phyloP scores from a whole-genome alignment of 2,329 filamentous ascomycete genomes.

The Epichloe scottii region DNA sequence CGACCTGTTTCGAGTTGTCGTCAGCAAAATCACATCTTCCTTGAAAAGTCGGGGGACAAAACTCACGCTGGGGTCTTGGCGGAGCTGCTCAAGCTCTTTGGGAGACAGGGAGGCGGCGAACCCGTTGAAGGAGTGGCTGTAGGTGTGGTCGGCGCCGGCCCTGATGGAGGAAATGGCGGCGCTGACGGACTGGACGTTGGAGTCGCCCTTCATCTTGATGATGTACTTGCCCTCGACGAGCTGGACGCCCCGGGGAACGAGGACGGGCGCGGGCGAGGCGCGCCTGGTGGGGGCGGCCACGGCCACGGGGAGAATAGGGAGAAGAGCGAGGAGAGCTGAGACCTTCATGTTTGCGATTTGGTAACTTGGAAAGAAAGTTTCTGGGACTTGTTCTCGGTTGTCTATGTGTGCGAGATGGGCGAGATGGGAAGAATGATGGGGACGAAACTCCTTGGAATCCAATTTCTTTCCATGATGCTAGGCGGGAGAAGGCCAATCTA shows the following conservation, averaged over 20 bases:
- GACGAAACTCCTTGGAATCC: background rate
- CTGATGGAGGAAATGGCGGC: slow-evolving; percentile 15
- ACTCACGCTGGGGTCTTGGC: slow-evolving; percentile 15
- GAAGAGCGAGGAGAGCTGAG: slow-evolving; percentile 20
- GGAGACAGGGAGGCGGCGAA: slow-evolving; percentile 16
- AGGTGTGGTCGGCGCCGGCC: slow-evolving; percentile 21
- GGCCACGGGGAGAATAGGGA: slow-evolving; percentile 20
- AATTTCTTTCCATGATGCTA: too few species aligned
- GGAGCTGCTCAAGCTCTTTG: slow-evolving; percentile 15
- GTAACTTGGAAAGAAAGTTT: background rate
- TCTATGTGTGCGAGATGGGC: background rate
- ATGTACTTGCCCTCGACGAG: slow-evolving; percentile 25
- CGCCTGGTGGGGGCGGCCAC: slow-evolving; percentile 20
- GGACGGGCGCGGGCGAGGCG: slow-evolving; percentile 20
- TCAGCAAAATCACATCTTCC: background rate
- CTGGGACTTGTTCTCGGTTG: background rate
- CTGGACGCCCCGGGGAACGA: slow-evolving; percentile 19
- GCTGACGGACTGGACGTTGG: slow-evolving; percentile 12
- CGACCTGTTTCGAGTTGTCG: slow-evolving; percentile 8
- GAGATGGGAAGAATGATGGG: background rate
- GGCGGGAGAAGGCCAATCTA: background rate
- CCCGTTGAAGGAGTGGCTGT: slow-evolving; percentile 15
- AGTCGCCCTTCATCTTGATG: slow-evolving; percentile 21
- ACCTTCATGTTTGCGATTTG: slow-evolving; percentile 15
- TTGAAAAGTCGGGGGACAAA: background rate